Percentiles rank a stretch among this genome's conserved stretches.
These are phyloP conservation scores for Lasiosphaeria miniovina DNA, from an alignment of 495 filamentous ascomycete species.

Conservation along the genomic window DNA sequence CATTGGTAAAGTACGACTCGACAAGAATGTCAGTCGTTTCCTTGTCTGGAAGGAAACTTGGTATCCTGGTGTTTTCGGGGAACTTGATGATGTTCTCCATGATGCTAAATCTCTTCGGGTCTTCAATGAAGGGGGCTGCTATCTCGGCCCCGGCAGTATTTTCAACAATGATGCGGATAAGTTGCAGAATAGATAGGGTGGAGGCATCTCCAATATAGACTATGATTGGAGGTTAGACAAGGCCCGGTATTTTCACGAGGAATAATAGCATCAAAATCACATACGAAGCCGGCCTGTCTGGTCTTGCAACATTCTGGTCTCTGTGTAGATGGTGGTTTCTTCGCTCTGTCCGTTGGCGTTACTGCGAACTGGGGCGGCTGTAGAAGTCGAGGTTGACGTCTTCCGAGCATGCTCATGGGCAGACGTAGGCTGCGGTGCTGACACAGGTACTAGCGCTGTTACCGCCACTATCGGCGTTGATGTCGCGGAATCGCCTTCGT, in stretches of 20 bases:
- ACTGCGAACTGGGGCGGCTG: slow-evolving; percentile 51
- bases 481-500: slow-evolving; percentile 17
- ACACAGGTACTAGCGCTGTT: neutral
- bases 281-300: slow-evolving; percentile 53
- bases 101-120: slow-evolving; percentile 67
- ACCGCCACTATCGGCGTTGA: slow-evolving; percentile 3
- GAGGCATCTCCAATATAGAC: slow-evolving; percentile 73
- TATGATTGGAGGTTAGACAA: slow-evolving; percentile 20
- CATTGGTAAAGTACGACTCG: slow-evolving; percentile 59
- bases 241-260: neutral
- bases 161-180: slow-evolving; percentile 69
- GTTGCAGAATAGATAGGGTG: slow-evolving; percentile 66
- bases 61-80: slow-evolving; percentile 42
- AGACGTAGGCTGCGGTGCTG: slow-evolving; percentile 17
- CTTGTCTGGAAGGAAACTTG: slow-evolving; percentile 53
- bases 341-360: slow-evolving; percentile 50
- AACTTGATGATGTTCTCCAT: slow-evolving; percentile 57
- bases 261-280: slow-evolving; percentile 24
- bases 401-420: slow-evolving; percentile 20
- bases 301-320: slow-evolving; percentile 59
- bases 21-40: slow-evolving; percentile 53
- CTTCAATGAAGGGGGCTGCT: slow-evolving; percentile 62
- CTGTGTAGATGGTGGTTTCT: slow-evolving; percentile 55
- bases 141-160: slow-evolving; percentile 54
- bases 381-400: slow-evolving; percentile 37